These are phyloP conservation scores for Gymnopus androsaceus DNA, from an alignment of 1,284 basidiomycete species.

Conservation along the genomic window DNA sequence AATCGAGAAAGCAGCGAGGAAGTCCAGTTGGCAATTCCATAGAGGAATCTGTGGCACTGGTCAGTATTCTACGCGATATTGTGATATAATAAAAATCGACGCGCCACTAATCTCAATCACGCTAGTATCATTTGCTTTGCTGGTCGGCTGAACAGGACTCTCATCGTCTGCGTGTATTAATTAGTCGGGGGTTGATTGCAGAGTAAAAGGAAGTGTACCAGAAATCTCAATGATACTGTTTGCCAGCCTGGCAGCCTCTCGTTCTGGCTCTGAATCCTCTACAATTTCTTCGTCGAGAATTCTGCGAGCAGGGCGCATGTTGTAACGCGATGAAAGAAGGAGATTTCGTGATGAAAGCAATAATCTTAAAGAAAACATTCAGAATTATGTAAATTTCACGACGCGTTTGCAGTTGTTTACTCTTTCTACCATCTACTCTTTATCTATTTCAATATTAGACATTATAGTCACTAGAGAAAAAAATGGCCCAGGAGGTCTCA, in stretches of 20 bases:
- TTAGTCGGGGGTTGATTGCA: not conserved
- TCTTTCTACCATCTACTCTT: too few species aligned
- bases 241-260: slow-evolving; percentile 36
- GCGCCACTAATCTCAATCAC: slow-evolving; percentile 25
- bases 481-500: slow-evolving; percentile 36
- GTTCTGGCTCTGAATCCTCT: slow-evolving; percentile 71
- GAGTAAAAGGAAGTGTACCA: not conserved
- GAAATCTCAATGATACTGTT: slow-evolving; percentile 8
- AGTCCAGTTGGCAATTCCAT: not conserved
- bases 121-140: not conserved
- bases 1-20: not conserved
- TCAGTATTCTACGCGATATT: not conserved
- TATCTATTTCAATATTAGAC: too few species aligned
- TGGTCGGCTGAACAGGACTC: not conserved
- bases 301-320: slow-evolving; percentile 14
- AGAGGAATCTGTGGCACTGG: not conserved
- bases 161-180: not conserved
- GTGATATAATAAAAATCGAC: not conserved
- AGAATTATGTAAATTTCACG: too few species aligned
- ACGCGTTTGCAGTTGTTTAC: too few species aligned
- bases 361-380: not conserved
- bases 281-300: slow-evolving; percentile 42
- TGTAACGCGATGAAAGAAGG: not conserved
- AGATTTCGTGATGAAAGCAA: not conserved
- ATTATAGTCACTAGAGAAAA: too few species aligned